These are phyloP conservation scores for Polytrichum commune DNA, from an alignment of 225 moss, liverwort and hornwort genomes.

Conservation along the genomic window DNA sequence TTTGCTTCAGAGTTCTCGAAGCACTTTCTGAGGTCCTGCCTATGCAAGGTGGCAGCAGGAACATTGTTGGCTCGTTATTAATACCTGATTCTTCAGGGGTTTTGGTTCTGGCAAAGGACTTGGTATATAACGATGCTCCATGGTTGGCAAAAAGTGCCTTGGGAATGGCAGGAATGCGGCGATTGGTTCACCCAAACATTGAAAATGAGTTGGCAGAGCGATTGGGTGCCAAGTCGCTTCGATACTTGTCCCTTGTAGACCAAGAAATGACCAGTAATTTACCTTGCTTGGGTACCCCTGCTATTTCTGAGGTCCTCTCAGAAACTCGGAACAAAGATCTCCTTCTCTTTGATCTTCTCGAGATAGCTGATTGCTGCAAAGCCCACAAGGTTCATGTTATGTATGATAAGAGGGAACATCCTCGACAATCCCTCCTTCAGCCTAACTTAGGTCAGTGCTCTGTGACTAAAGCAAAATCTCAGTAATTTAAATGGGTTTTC, in stretches of 20 bases:
- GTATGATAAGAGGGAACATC: constrained; percentile 85
- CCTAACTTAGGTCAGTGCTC: constrained; percentile 65
- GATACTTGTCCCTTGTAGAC: constrained; percentile 86
- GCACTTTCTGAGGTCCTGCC: constrained; percentile 71
- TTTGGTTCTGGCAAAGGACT: constrained; percentile 62
- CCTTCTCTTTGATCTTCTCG: constrained; percentile 73
- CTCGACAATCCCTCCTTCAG: constrained; percentile 82
- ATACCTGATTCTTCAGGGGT: constrained; percentile 71
- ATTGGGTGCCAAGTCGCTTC: constrained; percentile 78
- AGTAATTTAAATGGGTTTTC: no score
- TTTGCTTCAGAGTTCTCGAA: constrained; percentile 76
- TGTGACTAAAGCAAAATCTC: no score
- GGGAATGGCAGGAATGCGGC: constrained; percentile 70
- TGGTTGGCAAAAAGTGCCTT: constrained; percentile 81
- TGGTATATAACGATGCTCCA: constrained; percentile 85
- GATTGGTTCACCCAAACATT: constrained; percentile 79
- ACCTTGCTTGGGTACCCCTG: constrained; percentile 59
- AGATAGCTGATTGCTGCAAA: constrained; percentile 80
- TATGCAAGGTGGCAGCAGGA: constrained; percentile 39
- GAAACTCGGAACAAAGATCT: constrained; percentile 52
- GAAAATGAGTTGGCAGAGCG: constrained; percentile 72
- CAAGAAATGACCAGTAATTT: constrained; percentile 93
- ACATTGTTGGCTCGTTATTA: constrained; percentile 46
- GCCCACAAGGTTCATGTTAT: constrained; percentile 73
- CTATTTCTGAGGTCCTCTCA: constrained; percentile 58